Evolutionary conservation across 257 asterid species (phyloP), one percentile per base, ranked within the genome.

Genomic region (Coffea eugenioides): DNA sequence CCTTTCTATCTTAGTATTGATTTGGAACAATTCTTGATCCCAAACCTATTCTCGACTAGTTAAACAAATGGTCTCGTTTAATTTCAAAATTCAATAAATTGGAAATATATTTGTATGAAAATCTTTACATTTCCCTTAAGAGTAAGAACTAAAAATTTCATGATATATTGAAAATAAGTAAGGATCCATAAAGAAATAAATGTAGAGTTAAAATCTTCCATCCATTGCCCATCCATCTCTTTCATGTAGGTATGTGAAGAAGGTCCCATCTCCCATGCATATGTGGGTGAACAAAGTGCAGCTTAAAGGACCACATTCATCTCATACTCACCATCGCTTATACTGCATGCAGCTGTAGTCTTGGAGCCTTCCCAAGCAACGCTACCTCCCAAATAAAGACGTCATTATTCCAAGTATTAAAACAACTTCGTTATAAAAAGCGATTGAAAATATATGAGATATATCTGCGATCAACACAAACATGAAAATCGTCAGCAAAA

Each of bases 191-290:
- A 61, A 61, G 4, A 9, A n/a, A 61, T 61, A 61, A 61, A 61
- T 23, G n/a, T 6, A 21, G 9, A 46, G 51, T 64, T 64, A 64
- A 0, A 36, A 25, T n/a, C 27, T 64, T 9, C 27, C 69, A 1
- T 64, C 41, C 70, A 65, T n/a, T 61, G 70, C 70, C 70, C 70
- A 65, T 65, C 43, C 70, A 10, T 25, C 70, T 25, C 70, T 8
- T 61, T 11, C 13, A 65, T 36, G 39, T 25, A 0, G 25, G 14
- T 48, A 11, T 2, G 57, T 13, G 41, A 51, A 25, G 46, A 27
- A 48, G 64, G 77, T 13, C 23, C 54, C 43, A 39, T 39, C 4
- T 13, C 23, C 54, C 43, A 39, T 39, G 43, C 46, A 74, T 11
- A 18, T 25, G 6, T 52, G 4, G 14, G 13, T 0, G 20, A 4